Evolutionary conservation across 495 filamentous ascomycete genomes (phyloP), one percentile per base, ranked within the genome.

Genomic region (Niebla homalea): DNA sequence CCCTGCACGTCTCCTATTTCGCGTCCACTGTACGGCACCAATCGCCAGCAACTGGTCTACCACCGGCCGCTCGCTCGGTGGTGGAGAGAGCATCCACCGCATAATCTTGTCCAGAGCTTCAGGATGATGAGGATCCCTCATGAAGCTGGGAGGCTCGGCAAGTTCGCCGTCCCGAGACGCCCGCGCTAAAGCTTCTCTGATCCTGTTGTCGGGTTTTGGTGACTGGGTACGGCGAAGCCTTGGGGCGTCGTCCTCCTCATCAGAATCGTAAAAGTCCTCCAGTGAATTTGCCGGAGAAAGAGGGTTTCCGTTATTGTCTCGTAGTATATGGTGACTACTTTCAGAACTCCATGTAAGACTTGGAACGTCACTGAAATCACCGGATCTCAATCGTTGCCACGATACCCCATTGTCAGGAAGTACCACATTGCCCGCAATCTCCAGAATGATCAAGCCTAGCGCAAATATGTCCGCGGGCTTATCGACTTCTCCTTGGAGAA

Each of bases 391-490:
- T 29, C 80, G 82, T 58, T 87, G 81, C 92, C 92, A 98, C 16
- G 80, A 83, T 10, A 79, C 72, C 40, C 92, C 92, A 59, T 97
- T 94, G 48, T 94, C 89, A 0, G 92, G 92, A 8, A 96, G 78
- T 51, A 84, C 80, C 29, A 92, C 82, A 53, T 98, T 98, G 37
- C 85, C 85, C 10, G 88, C 89, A 57, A 87, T 88, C 67, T 98
- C 92, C 36, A 94, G 77, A 64, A 96, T 84, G 60, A 96, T 90
- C 51, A 96, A 73, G 26, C 92, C 92, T 19, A 98, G 75, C 3
- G 90, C 84, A 65, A 96, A 98, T 36, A 98, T 78, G 64, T 98
- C 92, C 38, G 85, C 81, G 3, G 92, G 84, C 60, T 92, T 92
- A 65, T 94, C 89, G 58, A 80, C 88, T 49, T 80, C 76, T 35